Percentiles rank a stretch among this genome's conserved stretches.
Conservation (phyloP, 2,329 filamentous ascomycete species). For the Trichoderma sp. region DNA sequence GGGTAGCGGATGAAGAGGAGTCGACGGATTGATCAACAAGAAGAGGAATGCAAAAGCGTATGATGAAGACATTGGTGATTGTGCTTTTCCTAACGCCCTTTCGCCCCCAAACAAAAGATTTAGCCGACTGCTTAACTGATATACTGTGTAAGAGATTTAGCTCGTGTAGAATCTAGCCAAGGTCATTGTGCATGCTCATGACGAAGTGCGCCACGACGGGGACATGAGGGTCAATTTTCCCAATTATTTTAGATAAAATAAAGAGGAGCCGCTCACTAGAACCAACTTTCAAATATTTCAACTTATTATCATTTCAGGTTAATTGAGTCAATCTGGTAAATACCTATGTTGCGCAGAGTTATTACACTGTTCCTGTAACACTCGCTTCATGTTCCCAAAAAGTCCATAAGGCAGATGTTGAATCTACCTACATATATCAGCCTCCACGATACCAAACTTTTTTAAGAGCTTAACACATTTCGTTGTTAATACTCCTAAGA, state of each 20-base stretch:
- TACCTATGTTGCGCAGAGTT: neutral
- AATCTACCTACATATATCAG: neutral
- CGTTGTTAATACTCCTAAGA: neutral
- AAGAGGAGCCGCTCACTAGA: neutral
- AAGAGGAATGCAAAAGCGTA: neutral
- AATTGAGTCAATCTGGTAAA: neutral
- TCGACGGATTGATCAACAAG: neutral
- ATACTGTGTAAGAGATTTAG: too few species aligned
- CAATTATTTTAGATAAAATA: neutral
- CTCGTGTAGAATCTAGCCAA: too few species aligned
- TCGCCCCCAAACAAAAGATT: too few species aligned
- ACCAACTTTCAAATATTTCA: neutral
- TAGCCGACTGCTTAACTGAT: too few species aligned
- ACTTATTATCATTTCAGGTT: neutral
- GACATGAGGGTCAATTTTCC: neutral
- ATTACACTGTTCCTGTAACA: neutral
- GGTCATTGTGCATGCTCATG: neutral
- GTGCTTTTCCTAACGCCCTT: too few species aligned
- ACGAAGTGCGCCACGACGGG: too few species aligned
- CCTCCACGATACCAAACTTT: neutral
- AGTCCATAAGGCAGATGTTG: neutral
- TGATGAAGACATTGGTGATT: too few species aligned
- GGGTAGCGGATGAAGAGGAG: conserved; percentile 6
- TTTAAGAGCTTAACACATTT: neutral
- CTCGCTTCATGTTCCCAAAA: neutral